phyloP scores from a whole-genome alignment of 306 rosid genomes.

The Quercus gilva region DNA sequence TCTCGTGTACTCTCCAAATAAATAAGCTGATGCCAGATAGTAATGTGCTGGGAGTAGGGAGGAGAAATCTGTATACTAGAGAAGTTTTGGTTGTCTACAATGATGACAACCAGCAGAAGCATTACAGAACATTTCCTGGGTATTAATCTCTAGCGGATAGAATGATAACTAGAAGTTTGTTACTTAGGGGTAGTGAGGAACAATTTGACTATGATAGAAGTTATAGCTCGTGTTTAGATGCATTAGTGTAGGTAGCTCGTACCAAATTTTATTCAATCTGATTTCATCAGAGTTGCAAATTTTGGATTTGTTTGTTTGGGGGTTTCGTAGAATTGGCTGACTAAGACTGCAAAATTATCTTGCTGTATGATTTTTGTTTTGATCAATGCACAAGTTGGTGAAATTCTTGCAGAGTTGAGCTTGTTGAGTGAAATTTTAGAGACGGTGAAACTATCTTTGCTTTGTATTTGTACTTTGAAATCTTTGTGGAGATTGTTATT shows the following conservation, averaged over 20 bases:
- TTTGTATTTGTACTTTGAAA: background rate
- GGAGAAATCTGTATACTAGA: background rate
- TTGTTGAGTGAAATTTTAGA: background rate
- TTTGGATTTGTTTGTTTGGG: background rate
- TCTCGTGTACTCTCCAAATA: too few species aligned
- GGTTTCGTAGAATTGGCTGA: background rate
- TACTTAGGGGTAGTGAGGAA: background rate
- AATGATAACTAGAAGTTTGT: background rate
- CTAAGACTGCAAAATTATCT: background rate
- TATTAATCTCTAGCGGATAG: background rate
- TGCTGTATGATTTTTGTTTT: background rate
- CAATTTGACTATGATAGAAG: background rate
- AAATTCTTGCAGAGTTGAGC: background rate
- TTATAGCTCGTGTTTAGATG: background rate
- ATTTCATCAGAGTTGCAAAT: background rate
- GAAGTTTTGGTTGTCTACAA: background rate
- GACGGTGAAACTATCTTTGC: background rate
- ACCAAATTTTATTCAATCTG: background rate
- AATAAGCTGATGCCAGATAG: background rate
- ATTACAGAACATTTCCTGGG: background rate
- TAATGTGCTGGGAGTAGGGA: background rate
- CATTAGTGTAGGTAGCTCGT: background rate
- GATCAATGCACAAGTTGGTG: background rate
- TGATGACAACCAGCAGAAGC: background rate
- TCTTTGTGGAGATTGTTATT: background rate